Base-by-base conservation (phyloP, 495 filamentous ascomycete species). In the Jackrogersella multiformis region DNA sequence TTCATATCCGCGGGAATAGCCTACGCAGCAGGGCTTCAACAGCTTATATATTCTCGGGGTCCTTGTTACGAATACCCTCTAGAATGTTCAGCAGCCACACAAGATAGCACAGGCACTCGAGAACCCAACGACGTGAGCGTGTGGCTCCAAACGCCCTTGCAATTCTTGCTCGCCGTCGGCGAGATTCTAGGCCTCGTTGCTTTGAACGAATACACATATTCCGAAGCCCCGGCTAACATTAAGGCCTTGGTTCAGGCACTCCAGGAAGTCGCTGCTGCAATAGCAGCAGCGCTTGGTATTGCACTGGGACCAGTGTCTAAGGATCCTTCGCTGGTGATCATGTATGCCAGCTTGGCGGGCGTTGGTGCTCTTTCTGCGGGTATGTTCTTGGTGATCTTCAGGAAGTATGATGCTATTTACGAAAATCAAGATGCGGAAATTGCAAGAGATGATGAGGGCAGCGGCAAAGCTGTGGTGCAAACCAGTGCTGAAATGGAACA, bases 171-270 rank as follows among this genome's bases (percentile, higher is more conserved):
- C 16, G 78, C 76, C 0, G 53, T 79, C 9, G 68, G 65, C 0
- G 80, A 82, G 58, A 78, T 80, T 18, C 75, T 82, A 12, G 74
- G 69, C 20, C 71, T 73, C 21, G 73, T 79, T 30, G 77, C 79
- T 0, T 75, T 73, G 4, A 70, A 70, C 21, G 82, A 85, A 65
- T 91, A 89, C 46, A 86, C 78, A 2, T 82, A 81, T 55, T 72
- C 76, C 38, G 76, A 81, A 45, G 75, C 79, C 0, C 79, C 80
- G 5, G 64, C 63, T 4, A 72, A 65, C 5, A 79, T 77, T 63
- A 63, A 63, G 18, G n/a, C 36, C 15, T 6, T 63, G 21, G 49
- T 63, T 4, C 75, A 83, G 60, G 74, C 76, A 0, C 59, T 82
- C 13, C 70, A 78, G 15, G 78, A 76, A 66, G 61, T 81, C 4